Conservation (phyloP, 2,329 filamentous ascomycete genomes). For the Purpureocillium lavendulum region DNA sequence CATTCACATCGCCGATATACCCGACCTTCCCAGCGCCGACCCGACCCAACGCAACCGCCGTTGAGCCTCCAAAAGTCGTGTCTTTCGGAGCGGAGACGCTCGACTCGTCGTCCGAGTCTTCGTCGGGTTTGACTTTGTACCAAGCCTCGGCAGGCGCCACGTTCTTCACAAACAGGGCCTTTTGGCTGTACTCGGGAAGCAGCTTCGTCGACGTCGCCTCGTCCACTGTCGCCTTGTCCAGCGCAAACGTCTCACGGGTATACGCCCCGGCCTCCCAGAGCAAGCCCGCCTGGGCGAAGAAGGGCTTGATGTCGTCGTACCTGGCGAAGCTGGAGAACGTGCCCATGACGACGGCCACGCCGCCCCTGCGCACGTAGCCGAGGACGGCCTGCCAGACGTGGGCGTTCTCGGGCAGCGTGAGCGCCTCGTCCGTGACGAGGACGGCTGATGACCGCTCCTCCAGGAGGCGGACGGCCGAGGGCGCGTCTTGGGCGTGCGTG, state of each 20-base stretch:
- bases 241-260: no score
- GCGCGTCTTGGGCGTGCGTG: no score
- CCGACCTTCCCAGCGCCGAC: constrained; percentile 18
- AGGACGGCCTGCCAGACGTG: constrained; percentile 8
- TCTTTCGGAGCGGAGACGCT: no score
- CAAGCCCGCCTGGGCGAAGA: constrained; percentile 13
- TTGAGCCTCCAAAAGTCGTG: constrained; percentile 3
- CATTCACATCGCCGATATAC: constrained; percentile 19
- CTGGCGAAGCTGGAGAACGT: constrained; percentile 7
- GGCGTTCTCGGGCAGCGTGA: constrained; percentile 2
- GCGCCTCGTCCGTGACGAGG: constrained; percentile 8
- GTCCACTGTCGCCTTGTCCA: no score
- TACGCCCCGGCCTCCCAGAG: constrained; percentile 10
- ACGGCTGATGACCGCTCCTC: constrained; percentile 4
- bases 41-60: constrained; percentile 14
- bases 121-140: constrained; percentile 10
- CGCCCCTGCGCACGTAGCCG: constrained; percentile 7
- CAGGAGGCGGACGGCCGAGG: neutral
- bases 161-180: constrained; percentile 13
- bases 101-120: no score
- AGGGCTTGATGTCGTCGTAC: constrained; percentile 5
- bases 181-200: constrained; percentile 16
- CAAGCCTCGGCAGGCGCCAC: constrained; percentile 13
- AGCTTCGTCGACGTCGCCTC: neutral
- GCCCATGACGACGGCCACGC: constrained; percentile 8